These are phyloP conservation scores for Aspergillus sergii DNA, from an alignment of 2,329 filamentous ascomycete genomes.

Conservation along the genomic window DNA sequence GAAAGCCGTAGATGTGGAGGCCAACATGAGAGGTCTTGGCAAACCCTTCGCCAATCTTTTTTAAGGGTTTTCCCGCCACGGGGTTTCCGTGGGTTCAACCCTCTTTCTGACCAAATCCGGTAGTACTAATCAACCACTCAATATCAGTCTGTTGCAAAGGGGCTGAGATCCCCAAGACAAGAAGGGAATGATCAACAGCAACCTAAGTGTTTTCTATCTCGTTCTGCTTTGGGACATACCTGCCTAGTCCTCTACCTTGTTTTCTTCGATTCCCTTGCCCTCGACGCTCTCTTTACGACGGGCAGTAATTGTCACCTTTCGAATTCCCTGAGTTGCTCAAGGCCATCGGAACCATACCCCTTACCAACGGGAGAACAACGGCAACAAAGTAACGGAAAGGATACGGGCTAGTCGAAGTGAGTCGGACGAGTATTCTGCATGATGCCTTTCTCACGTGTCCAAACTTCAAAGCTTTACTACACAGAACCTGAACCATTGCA, in stretches of 20 bases:
- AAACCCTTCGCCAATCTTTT: neutral
- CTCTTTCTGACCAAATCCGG: neutral
- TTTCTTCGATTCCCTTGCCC: neutral
- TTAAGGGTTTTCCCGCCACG: neutral
- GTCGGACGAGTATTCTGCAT: neutral
- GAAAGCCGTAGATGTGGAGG: neutral
- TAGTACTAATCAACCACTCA: neutral
- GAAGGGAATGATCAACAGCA: neutral
- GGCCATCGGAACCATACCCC: neutral
- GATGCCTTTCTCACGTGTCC: accelerated
- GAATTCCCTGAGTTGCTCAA: neutral
- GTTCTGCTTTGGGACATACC: neutral
- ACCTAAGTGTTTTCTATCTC: neutral
- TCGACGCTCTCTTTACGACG: neutral
- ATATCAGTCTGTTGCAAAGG: neutral
- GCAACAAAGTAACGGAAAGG: neutral
- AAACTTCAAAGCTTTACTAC: neutral
- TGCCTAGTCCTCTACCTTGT: neutral
- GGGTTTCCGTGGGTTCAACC: neutral
- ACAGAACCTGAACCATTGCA: neutral
- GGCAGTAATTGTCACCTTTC: neutral
- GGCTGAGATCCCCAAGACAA: neutral
- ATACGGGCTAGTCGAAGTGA: neutral
- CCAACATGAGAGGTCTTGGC: neutral
- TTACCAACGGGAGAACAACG: neutral